phyloP scores from a whole-genome alignment of 2,329 filamentous ascomycete genomes.

The Calonectria hawksworthii region DNA sequence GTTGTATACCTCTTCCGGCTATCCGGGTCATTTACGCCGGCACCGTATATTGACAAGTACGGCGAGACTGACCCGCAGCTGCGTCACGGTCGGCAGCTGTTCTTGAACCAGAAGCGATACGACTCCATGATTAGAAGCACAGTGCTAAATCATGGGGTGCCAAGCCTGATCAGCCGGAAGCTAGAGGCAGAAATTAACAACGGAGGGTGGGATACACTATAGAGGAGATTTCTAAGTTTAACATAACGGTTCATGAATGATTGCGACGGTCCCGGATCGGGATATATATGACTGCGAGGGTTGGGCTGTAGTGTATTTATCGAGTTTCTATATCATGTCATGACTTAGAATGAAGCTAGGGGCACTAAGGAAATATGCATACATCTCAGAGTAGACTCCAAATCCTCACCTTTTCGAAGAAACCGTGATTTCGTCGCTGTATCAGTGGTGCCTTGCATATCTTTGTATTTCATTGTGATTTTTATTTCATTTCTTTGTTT shows the following conservation, averaged over 20 bases:
- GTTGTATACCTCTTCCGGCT: constrained; percentile 87
- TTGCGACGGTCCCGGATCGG: neutral
- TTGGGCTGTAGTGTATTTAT: neutral
- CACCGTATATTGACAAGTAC: constrained; percentile 95
- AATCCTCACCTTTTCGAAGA: neutral
- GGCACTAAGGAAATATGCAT: neutral
- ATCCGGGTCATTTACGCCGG: constrained; percentile 86
- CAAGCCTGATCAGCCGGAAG: constrained; percentile 89
- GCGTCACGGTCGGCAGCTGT: constrained; percentile 88
- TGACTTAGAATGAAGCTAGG: constrained; percentile 6
- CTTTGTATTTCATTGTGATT: no score
- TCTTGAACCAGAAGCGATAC: constrained; percentile 93
- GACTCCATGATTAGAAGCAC: constrained; percentile 88
- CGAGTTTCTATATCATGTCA: constrained; percentile 2
- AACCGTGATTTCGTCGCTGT: neutral
- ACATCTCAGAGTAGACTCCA: neutral
- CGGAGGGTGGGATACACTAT: constrained; percentile 90
- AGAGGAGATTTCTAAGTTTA: constrained; percentile 20
- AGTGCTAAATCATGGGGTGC: constrained; percentile 89
- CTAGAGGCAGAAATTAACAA: constrained; percentile 97
- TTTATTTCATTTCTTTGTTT: neutral
- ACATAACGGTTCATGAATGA: constrained; percentile 1
- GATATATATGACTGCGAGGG: neutral
- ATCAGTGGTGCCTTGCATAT: neutral
- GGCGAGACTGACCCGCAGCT: constrained; percentile 96